Percentiles rank a stretch among this genome's conserved stretches.
Conservation (phyloP, 768 basidiomycete species). For the Xerocomus spinulosus region DNA sequence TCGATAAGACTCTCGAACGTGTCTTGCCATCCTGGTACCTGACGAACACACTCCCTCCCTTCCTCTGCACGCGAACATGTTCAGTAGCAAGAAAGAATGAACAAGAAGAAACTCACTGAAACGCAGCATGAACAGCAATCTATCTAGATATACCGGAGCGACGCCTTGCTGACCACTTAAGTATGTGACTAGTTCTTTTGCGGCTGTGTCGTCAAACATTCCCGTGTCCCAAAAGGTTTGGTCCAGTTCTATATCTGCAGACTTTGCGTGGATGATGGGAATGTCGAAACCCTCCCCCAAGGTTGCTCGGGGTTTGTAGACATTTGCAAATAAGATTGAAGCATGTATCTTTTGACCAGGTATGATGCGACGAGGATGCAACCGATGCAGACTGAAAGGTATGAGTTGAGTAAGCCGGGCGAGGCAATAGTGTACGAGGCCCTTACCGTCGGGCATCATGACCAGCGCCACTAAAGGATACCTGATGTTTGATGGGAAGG, state of each 20-base stretch:
- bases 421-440: background rate
- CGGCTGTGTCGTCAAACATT: constrained; percentile 18
- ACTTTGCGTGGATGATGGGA: constrained; percentile 1
- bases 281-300: constrained; percentile 22
- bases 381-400: constrained; percentile 9
- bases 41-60: background rate
- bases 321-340: constrained; percentile 19
- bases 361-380: constrained; percentile 23
- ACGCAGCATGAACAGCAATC: constrained; percentile 17
- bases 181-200: constrained; percentile 4
- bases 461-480: constrained; percentile 16
- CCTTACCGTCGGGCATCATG: constrained; percentile 17
- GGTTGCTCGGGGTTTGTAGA: constrained; percentile 15
- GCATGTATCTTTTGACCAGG: constrained; percentile 25
- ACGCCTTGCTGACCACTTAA: constrained; percentile 10
- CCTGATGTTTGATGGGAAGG: constrained; percentile 24
- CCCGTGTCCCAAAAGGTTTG: constrained; percentile 14
- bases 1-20: background rate
- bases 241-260: constrained; percentile 3
- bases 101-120: too few species aligned
- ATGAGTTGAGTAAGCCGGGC: background rate
- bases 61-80: background rate
- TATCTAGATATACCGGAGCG: constrained; percentile 12
- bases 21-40: background rate
- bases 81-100: background rate